Conservation (phyloP, 2,329 filamentous ascomycete genomes). For the Cladosporium cucumerinum region DNA sequence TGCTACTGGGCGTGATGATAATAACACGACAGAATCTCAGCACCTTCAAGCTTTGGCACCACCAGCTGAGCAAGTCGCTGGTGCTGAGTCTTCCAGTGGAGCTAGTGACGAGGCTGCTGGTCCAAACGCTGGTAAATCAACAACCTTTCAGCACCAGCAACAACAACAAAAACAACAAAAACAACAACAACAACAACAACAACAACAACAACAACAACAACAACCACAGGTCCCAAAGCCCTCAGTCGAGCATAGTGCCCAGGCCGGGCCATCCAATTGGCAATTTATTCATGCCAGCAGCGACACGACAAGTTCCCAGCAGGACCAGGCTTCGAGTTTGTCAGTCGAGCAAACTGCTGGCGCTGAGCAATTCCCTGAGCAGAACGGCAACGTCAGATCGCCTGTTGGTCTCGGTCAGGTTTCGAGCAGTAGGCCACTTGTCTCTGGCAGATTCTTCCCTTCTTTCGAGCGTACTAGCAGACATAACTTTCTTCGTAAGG, state of each 20-base stretch:
- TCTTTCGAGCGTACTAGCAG: neutral
- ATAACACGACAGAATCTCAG: no score
- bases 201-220: neutral
- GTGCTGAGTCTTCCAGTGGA: no score
- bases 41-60: no score
- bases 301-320: neutral
- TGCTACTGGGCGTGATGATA: no score
- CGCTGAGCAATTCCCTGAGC: neutral
- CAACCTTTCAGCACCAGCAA: no score
- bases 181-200: no score
- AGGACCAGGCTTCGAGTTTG: neutral
- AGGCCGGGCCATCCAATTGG: no score
- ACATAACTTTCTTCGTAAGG: neutral
- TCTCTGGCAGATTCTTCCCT: neutral
- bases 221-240: neutral
- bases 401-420: neutral
- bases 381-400: neutral
- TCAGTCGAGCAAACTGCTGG: neutral
- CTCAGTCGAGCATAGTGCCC: neutral
- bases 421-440: neutral
- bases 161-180: no score
- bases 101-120: no score
- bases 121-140: no score
- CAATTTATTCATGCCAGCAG: neutral
- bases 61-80: no score